Percentiles rank a stretch among this genome's conserved stretches.
Evolutionary conservation across 2,329 filamentous ascomycete genomes (phyloP).

Genomic region (Ascochyta lentis): DNA sequence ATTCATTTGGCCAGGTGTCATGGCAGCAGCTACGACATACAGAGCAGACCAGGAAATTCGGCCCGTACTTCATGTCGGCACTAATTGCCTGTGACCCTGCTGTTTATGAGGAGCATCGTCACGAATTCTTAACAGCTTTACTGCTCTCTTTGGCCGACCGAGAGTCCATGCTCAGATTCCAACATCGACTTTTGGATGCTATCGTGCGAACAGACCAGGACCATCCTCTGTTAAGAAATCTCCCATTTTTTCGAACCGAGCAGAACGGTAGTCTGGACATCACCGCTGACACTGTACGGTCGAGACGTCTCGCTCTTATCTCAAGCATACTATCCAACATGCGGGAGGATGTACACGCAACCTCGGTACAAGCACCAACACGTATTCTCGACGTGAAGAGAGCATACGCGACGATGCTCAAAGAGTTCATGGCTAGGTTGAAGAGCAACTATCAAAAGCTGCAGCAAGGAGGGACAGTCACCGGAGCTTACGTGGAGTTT

Average conservation of each 20-base stretch:
- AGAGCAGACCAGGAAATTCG: slow-evolving; percentile 54
- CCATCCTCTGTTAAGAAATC: slow-evolving; percentile 61
- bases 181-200: slow-evolving; percentile 62
- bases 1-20: slow-evolving; percentile 59
- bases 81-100: slow-evolving; percentile 49
- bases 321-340: slow-evolving; percentile 66
- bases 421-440: slow-evolving; percentile 66
- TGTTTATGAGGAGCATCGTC: slow-evolving; percentile 55
- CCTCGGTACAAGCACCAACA: slow-evolving; percentile 38
- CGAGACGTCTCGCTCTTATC: slow-evolving; percentile 62
- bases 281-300: slow-evolving; percentile 59
- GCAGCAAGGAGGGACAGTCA: slow-evolving; percentile 46
- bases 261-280: slow-evolving; percentile 54
- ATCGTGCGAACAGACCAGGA: slow-evolving; percentile 57
- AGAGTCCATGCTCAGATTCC: slow-evolving; percentile 66
- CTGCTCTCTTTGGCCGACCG: slow-evolving; percentile 64
- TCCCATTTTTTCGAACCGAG: slow-evolving; percentile 60
- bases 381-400: slow-evolving; percentile 48
- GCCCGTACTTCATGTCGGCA: slow-evolving; percentile 53
- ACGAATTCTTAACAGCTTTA: slow-evolving; percentile 61
- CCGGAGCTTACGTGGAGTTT: slow-evolving; percentile 66
- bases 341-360: slow-evolving; percentile 56
- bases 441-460: slow-evolving; percentile 66
- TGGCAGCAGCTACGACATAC: slow-evolving; percentile 57
- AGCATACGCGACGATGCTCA: slow-evolving; percentile 60